Base-by-base conservation (phyloP, 345 rosid species). In the Citrus inodora region DNA sequence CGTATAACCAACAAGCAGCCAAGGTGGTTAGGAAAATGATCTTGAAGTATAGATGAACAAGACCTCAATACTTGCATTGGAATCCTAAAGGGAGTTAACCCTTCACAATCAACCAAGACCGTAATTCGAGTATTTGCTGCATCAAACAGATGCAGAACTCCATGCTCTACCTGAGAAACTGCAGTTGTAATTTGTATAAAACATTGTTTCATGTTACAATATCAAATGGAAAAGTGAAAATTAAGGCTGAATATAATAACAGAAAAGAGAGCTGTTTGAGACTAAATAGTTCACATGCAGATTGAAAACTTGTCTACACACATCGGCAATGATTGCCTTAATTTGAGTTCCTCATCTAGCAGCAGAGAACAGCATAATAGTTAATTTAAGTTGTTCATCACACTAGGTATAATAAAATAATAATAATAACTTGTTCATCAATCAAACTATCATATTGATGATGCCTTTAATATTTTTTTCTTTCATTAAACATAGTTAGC, bases 81-180 rank as follows among this genome's bases (percentile, higher is more conserved):
- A 78, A 94, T 87, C 85, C 87, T 87, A 74, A 91, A 75, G 63
- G 99, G 97, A 69, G 98, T 82, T 78, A 96, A 78, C 74, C 97
- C 97, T 80, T 88, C 92, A 88, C 99, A 96, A 80, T 96, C 99
- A 60, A 96, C 89, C 42, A 96, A 78, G 71, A 96, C 99, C 3
- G 92, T 87, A 74, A 96, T 89, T 77, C 90, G 92, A 16, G 91
- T 85, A 77, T 84, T 91, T 72, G 88, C 90, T 3, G 86, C 84
- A 73, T 70, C 83, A 64, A 89, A 79, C 62, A 91, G 89, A 87
- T 86, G 86, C 80, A 90, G 80, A 74, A 91, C 85, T 27, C 97
- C 99, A 21, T 88, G 85, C 81, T 96, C 98, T 35, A 96, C 97
- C 88, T 96, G 98, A 71, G 99, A 94, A 81, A 94, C 99, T 96